phyloP scores from a whole-genome alignment of 1,139 yeast genomes.

The Spathaspora sp. region DNA sequence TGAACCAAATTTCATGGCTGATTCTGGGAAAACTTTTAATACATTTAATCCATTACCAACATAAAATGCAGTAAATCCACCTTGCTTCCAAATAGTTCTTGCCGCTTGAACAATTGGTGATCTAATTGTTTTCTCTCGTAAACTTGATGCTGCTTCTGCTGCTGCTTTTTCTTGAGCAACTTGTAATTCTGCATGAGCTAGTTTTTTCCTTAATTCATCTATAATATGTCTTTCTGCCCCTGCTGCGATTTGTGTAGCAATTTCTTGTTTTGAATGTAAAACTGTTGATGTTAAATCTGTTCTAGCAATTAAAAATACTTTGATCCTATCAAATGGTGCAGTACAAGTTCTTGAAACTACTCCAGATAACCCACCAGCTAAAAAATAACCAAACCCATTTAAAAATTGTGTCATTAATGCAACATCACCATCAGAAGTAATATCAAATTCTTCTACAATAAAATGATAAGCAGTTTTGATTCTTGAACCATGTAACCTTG shows the following conservation, averaged over 20 bases:
- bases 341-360: slow-evolving; percentile 97
- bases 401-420: slow-evolving; percentile 75
- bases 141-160: slow-evolving; percentile 23
- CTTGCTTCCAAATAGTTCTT: slow-evolving; percentile 78
- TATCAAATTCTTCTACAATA: slow-evolving; percentile 75
- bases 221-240: slow-evolving; percentile 38
- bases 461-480: slow-evolving; percentile 79
- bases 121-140: slow-evolving; percentile 38
- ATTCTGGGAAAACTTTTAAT: slow-evolving; percentile 93
- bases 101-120: slow-evolving; percentile 82
- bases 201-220: slow-evolving; percentile 34
- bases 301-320: slow-evolving; percentile 90
- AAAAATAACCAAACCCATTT: slow-evolving; percentile 83
- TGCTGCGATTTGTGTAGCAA: slow-evolving; percentile 42
- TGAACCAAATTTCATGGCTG: slow-evolving; percentile 96
- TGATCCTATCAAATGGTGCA: slow-evolving; percentile 94
- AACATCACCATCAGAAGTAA: slow-evolving; percentile 90
- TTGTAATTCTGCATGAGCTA: slow-evolving; percentile 25
- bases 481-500: slow-evolving; percentile 67
- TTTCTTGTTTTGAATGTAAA: slow-evolving; percentile 53
- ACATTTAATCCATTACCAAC: slow-evolving; percentile 95
- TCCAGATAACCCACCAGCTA: slow-evolving; percentile 95
- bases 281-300: slow-evolving; percentile 76
- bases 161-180: slow-evolving; percentile 17
- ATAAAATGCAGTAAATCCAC: slow-evolving; percentile 84